Evolutionary conservation across 2,329 filamentous ascomycete species (phyloP).

Genomic region (Fusarium nelsonii): DNA sequence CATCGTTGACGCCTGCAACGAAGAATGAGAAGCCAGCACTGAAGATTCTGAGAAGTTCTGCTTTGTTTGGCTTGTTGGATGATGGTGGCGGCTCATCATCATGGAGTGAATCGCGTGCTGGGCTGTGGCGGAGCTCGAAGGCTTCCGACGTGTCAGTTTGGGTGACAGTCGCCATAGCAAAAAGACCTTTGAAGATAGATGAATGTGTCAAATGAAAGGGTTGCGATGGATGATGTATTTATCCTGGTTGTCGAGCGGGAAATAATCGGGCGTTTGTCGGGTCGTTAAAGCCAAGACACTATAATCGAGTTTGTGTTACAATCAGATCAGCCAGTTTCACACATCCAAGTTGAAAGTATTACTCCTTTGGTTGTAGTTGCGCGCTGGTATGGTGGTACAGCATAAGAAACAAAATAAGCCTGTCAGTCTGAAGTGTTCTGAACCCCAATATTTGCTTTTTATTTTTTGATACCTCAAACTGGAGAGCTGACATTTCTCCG

Average conservation of each 20-base stretch:
- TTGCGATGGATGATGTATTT: constrained; percentile 1
- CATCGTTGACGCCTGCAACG: constrained; percentile 74
- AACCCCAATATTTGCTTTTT: too few relatives aligned
- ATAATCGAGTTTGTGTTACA: neutral
- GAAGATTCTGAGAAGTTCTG: constrained; percentile 59
- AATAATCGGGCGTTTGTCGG: constrained; percentile 14
- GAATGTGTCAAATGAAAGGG: neutral
- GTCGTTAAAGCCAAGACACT: neutral
- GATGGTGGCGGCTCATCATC: neutral
- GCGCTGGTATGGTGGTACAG: neutral
- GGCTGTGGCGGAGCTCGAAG: constrained; percentile 5
- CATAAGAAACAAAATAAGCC: neutral
- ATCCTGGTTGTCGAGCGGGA: constrained; percentile 1
- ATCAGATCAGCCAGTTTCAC: neutral
- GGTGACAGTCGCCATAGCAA: constrained; percentile 23
- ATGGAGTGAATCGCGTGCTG: neutral
- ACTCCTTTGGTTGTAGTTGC: neutral
- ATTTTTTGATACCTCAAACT: neutral
- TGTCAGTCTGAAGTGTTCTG: fast-evolving
- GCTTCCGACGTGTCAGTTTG: constrained; percentile 3
- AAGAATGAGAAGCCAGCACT: constrained; percentile 73
- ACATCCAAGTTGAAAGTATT: neutral
- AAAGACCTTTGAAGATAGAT: fast-evolving
- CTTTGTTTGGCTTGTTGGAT: neutral
- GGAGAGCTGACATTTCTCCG: neutral